A percentile compares a stretch with the other conserved stretches of the same genome.
Conservation (phyloP, 208 protist genomes). For the Endotrypanum monterogeii region DNA sequence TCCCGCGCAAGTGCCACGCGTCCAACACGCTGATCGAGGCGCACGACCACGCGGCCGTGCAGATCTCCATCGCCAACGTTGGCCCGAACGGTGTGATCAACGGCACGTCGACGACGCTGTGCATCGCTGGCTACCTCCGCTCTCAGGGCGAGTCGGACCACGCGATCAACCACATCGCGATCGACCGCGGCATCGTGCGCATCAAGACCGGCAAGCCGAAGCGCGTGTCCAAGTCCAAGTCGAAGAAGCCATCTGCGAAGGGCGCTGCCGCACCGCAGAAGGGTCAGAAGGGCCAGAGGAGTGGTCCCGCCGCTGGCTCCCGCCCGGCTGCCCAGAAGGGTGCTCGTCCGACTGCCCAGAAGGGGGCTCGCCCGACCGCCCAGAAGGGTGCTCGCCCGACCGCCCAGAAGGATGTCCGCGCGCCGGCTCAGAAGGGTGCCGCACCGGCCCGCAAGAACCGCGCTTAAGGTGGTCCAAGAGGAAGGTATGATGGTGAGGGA, state of each 20-base stretch:
- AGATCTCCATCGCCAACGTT: constrained; percentile 96
- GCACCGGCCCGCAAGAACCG: constrained; percentile 33
- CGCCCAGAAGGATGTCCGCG: constrained; percentile 20
- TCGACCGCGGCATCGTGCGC: constrained; percentile 80
- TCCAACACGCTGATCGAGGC: constrained; percentile 95
- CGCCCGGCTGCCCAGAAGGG: constrained; percentile 23
- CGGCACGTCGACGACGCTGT: constrained; percentile 92
- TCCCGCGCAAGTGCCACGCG: constrained; percentile 97
- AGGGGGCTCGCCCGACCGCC: constrained; percentile 13
- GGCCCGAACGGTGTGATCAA: constrained; percentile 90
- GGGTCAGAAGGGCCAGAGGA: constrained; percentile 35
- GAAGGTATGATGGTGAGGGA: neutral
- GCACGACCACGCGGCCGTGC: constrained; percentile 95
- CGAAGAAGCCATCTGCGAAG: constrained; percentile 36
- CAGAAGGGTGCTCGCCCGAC: constrained; percentile 18
- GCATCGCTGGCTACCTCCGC: constrained; percentile 96
- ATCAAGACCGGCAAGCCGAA: constrained; percentile 88
- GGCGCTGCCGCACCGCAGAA: constrained; percentile 35
- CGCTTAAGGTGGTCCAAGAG: constrained; percentile 7
- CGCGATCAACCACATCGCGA: constrained; percentile 94
- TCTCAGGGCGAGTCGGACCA: constrained; percentile 93
- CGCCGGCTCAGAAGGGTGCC: constrained; percentile 23
- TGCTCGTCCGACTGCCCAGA: constrained; percentile 13
- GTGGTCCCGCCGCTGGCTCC: no score
- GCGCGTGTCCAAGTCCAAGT: constrained; percentile 54